Evolutionary conservation across 441 rosid genomes (phyloP), one percentile per base, ranked within the genome.

Genomic region (Pelargonium australe): DNA sequence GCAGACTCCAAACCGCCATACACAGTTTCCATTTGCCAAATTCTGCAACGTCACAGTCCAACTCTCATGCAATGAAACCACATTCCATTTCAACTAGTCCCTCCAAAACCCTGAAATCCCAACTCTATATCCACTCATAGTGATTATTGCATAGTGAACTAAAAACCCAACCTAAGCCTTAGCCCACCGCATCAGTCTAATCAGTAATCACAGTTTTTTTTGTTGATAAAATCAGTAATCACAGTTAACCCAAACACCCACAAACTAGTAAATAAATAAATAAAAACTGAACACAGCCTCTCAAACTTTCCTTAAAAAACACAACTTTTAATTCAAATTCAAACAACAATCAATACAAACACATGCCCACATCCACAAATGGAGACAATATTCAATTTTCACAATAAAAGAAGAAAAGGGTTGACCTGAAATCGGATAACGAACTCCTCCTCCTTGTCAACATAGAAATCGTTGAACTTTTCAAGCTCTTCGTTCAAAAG

Each of bases 401-500:
- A 5, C 49, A 5, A 31, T 20, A 47, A 1, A 70, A 0, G 9
- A 4, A 14, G 49, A 47, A 37, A 20, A 1, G 12, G 58, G 25
- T 17, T 57, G 20, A 88, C 98, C 96, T 89, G 98, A 78, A 89
- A 83, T 70, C 90, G 85, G 79, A 93, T 93, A 57, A 93, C 88
- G 73, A 91, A 89, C 47, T 89, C 97, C 74, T 91, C 96, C 79
- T 93, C 97, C 75, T 93, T 93, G 69, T 91, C 97, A 20, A 89
- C 89, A 68, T 85, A 93, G 71, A 93, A 91, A 75, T 93, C 98
- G 65, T 91, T 93, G 71, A 91, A 88, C 84, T 91, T 91, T 0
- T 91, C 93, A 19, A 93, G 93, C 81, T 93, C 98, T 19, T 87
- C 96, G 25, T 80, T 91, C 43, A 93, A 77, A 66, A 91, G 87